phyloP scores from a whole-genome alignment of 306 rosid genomes.

The Castanea crenata region DNA sequence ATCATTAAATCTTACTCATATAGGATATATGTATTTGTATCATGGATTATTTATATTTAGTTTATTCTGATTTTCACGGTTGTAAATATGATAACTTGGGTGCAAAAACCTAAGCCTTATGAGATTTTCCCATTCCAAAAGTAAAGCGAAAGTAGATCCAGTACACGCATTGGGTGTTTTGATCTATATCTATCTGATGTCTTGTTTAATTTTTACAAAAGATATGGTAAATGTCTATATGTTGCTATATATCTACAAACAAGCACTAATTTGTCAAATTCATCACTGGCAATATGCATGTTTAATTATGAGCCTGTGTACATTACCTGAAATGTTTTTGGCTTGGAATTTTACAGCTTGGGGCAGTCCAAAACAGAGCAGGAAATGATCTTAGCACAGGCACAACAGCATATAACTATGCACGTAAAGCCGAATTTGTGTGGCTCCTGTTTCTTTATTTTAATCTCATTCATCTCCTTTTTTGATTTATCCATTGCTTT shows the following conservation, averaged over 20 bases:
- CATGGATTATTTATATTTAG: not conserved
- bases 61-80: not conserved
- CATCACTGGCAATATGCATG: not conserved
- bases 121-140: not conserved
- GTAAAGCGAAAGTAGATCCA: not conserved
- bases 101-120: not conserved
- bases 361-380: conserved; percentile 78
- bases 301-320: not conserved
- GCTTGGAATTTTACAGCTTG: conserved; percentile 30
- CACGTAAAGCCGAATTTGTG: conserved; percentile 40
- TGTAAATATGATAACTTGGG: not conserved
- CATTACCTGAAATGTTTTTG: not conserved
- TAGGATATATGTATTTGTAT: not conserved
- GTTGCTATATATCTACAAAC: not conserved
- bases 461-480: not conserved
- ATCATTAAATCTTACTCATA: not conserved
- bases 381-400: conserved; percentile 63
- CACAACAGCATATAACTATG: conserved; percentile 77
- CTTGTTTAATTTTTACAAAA: not conserved
- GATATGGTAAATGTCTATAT: not conserved
- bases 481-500: conserved; percentile 3
- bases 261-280: not conserved
- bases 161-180: not conserved
- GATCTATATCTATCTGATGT: not conserved
- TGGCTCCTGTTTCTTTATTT: conserved; percentile 7